phyloP scores from a whole-genome alignment of 1,139 yeast species.

The Nadsonia starkeyi-henricii region DNA sequence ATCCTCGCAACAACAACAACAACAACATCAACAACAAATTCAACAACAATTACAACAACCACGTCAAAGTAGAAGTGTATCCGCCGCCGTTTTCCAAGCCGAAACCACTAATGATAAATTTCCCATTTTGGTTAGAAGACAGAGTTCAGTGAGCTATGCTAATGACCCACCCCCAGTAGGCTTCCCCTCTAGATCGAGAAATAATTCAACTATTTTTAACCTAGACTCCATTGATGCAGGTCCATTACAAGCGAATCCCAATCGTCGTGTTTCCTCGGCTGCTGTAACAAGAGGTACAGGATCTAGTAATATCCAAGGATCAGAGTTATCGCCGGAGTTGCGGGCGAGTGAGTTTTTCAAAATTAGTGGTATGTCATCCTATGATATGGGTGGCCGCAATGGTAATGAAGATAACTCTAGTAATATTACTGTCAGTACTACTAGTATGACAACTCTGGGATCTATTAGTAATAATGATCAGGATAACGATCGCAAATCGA shows the following conservation, averaged over 20 bases:
- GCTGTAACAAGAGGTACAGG: slow-evolving; percentile 1
- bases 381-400: neutral
- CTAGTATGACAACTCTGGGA: neutral
- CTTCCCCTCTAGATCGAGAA: slow-evolving; percentile 1
- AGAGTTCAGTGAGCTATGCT: neutral
- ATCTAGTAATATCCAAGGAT: neutral
- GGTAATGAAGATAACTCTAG: neutral
- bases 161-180: neutral
- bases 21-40: neutral
- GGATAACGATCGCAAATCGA: no score
- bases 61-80: slow-evolving; percentile 4
- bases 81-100: slow-evolving; percentile 17
- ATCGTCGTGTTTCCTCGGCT: neutral
- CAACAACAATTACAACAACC: slow-evolving; percentile 1
- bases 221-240: neutral
- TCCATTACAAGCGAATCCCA: neutral
- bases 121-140: slow-evolving; percentile 26
- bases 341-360: neutral
- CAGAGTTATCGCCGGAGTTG: neutral
- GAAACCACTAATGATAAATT: slow-evolving; percentile 29
- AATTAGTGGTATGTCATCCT: neutral
- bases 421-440: neutral
- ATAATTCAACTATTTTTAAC: neutral
- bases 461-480: no score
- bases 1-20: neutral